Conservation (phyloP, 495 filamentous ascomycete species). For the Amniculicola lignicola region DNA sequence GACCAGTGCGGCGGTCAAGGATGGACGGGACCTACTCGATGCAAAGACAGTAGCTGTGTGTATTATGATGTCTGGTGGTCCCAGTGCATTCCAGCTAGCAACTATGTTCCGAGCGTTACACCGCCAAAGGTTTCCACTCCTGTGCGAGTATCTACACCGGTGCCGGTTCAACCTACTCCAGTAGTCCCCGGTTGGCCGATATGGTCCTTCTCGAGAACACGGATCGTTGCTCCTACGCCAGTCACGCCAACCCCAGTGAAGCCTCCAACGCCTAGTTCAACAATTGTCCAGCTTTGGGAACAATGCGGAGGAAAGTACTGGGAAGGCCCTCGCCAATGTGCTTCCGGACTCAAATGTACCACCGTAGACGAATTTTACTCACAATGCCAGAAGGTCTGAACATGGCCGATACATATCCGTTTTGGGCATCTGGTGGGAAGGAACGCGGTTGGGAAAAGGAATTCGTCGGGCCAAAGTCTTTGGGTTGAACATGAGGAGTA, state of each 20-base stretch:
- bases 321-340: not conserved
- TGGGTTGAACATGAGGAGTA: too few relatives aligned
- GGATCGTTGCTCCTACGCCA: not conserved
- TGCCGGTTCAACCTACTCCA: not conserved
- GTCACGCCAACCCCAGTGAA: not conserved
- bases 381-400: slow-evolving; percentile 19
- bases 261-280: not conserved
- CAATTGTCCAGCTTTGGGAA: slow-evolving; percentile 14
- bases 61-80: not conserved
- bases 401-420: too few relatives aligned
- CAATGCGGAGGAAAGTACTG: slow-evolving; percentile 14
- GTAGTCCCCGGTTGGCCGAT: not conserved
- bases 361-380: slow-evolving; percentile 12
- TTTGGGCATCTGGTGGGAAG: not conserved
- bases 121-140: not conserved
- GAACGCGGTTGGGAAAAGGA: too few relatives aligned
- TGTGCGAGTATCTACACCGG: too few relatives aligned
- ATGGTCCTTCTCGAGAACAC: not conserved
- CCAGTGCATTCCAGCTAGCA: not conserved
- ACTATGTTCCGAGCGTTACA: not conserved
- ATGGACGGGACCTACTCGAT: slow-evolving; percentile 6
- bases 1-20: slow-evolving; percentile 21
- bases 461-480: too few relatives aligned
- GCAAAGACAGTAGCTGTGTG: slow-evolving; percentile 14
- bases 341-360: slow-evolving; percentile 7